phyloP scores from a whole-genome alignment of 345 rosid genomes.

The Linum tenue region DNA sequence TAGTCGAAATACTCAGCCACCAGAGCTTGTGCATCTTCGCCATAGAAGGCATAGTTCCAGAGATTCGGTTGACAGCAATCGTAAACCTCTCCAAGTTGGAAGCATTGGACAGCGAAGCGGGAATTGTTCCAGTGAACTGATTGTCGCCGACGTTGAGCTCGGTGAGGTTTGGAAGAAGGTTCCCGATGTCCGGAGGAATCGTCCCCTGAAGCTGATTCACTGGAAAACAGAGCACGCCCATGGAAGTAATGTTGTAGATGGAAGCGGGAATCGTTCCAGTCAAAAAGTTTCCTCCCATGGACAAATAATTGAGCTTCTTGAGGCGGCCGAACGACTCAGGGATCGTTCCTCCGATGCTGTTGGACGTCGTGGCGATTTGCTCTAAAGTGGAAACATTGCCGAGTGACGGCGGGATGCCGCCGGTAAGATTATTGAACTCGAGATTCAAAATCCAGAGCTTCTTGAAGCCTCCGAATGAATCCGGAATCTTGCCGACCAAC shows the following conservation, averaged over 20 bases:
- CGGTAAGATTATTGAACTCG: conserved; percentile 29
- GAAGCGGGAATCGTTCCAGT: conserved; percentile 23
- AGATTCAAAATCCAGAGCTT: background rate
- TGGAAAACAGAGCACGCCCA: conserved; percentile 1
- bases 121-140: conserved; percentile 19
- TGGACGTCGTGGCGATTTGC: conserved; percentile 13
- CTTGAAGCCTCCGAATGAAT: too few relatives aligned
- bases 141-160: conserved; percentile 11
- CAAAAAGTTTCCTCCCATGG: conserved; percentile 11
- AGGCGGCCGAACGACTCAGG: conserved; percentile 19
- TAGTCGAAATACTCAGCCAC: rapidly evolving
- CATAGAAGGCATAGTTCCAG: conserved; percentile 11
- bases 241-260: conserved; percentile 16
- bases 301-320: conserved; percentile 13
- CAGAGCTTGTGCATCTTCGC: background rate
- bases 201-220: conserved; percentile 15
- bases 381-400: conserved; percentile 24
- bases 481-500: too few relatives aligned
- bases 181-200: conserved; percentile 18
- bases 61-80: background rate
- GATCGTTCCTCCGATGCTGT: conserved; percentile 18
- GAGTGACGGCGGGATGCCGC: too few relatives aligned
- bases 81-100: conserved; percentile 11
- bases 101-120: conserved; percentile 19
- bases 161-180: conserved; percentile 17